phyloP scores from a whole-genome alignment of 176 grass and related monocot species.

The Paspalum notatum region DNA sequence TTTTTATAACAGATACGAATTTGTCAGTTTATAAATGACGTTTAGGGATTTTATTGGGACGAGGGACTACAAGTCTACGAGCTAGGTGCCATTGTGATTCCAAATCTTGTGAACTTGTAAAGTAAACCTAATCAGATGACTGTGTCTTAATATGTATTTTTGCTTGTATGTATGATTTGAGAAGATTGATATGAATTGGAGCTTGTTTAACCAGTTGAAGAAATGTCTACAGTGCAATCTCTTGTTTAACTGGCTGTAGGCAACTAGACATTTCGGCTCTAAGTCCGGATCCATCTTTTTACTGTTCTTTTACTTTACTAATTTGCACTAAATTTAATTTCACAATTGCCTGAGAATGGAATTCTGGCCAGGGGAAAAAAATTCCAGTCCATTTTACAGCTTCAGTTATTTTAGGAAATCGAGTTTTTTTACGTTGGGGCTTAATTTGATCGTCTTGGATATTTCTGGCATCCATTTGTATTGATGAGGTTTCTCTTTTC shows the following conservation, averaged over 20 bases:
- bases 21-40: background rate
- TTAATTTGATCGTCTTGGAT: background rate
- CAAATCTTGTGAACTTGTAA: background rate
- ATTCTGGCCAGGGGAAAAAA: background rate
- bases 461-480: background rate
- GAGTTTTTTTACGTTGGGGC: background rate
- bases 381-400: background rate
- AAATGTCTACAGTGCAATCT: too few relatives aligned
- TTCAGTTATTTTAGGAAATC: background rate
- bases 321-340: background rate
- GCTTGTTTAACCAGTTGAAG: background rate
- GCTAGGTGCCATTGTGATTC: background rate
- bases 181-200: background rate
- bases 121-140: background rate
- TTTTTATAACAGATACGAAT: background rate
- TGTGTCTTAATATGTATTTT: background rate
- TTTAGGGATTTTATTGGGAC: background rate
- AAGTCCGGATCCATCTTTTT: background rate
- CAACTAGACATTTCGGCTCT: background rate
- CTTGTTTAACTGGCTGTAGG: background rate
- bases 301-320: background rate
- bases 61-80: background rate
- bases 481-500: constrained; percentile 6
- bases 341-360: background rate
- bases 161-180: background rate